Conservation (phyloP, 2,329 filamentous ascomycete species). For the Hymenoscyphus salicellus region DNA sequence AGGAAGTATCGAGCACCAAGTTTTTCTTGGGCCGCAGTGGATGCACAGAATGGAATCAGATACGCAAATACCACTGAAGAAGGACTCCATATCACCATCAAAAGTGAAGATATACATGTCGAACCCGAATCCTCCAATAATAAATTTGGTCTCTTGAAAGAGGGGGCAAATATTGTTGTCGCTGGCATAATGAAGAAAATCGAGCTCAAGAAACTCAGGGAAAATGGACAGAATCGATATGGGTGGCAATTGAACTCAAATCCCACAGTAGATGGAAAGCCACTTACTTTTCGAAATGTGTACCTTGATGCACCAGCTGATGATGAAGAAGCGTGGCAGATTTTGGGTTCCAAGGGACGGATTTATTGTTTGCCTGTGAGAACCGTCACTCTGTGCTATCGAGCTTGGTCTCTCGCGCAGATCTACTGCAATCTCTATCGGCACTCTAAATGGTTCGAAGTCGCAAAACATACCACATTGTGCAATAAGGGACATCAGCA, state of each 20-base stretch:
- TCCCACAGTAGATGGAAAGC: background rate
- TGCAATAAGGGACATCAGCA: background rate
- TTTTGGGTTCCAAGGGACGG: slow-evolving; percentile 4
- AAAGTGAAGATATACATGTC: slow-evolving; percentile 5
- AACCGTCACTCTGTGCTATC: background rate
- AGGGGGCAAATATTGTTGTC: slow-evolving; percentile 9
- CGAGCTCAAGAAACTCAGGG: slow-evolving; percentile 1
- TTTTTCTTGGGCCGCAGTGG: slow-evolving; percentile 20
- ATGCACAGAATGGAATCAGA: slow-evolving; percentile 13
- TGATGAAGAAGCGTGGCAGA: background rate
- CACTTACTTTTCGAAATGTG: slow-evolving; percentile 7
- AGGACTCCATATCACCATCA: slow-evolving; percentile 2
- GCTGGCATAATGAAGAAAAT: slow-evolving; percentile 14
- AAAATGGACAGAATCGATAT: slow-evolving; percentile 6
- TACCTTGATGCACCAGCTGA: slow-evolving; percentile 12
- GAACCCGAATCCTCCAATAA: slow-evolving; percentile 3
- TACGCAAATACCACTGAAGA: slow-evolving; percentile 11
- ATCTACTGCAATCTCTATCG: background rate
- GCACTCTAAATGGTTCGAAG: slow-evolving; percentile 9
- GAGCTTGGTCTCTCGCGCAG: slow-evolving; percentile 15
- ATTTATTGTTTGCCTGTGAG: slow-evolving; percentile 13
- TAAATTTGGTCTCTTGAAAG: slow-evolving; percentile 12
- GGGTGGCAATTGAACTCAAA: slow-evolving; percentile 8
- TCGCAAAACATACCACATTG: slow-evolving; percentile 12
- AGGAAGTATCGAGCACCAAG: slow-evolving; percentile 16